These are phyloP conservation scores for Cyclotella cryptica DNA, from an alignment of 108 stramenopile species.

Conservation along the genomic window DNA sequence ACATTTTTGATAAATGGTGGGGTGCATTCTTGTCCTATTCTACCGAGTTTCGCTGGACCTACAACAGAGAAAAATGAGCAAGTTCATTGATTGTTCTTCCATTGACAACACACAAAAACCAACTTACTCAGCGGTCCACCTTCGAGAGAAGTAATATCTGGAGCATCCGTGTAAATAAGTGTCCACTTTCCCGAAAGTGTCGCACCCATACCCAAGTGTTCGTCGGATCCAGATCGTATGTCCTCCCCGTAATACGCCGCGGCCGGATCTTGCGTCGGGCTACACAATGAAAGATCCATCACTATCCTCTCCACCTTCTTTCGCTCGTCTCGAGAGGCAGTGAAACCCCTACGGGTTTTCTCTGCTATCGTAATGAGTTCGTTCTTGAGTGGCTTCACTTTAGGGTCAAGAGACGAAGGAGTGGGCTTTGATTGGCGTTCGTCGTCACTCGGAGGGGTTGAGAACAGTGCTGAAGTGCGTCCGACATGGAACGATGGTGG, in stretches of 20 bases:
- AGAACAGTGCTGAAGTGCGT: too few relatives aligned
- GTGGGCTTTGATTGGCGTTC: too few relatives aligned
- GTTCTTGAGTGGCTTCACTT: constrained; percentile 29
- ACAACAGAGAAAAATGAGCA: background rate
- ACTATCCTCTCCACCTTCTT: constrained; percentile 47
- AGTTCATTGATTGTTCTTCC: background rate
- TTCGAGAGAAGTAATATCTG: constrained; percentile 82
- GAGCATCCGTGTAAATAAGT: constrained; percentile 85
- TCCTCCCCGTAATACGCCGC: constrained; percentile 58
- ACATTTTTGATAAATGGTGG: constrained; percentile 83
- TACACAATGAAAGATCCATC: constrained; percentile 52
- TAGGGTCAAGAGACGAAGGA: too few relatives aligned
- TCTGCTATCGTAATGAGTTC: constrained; percentile 43
- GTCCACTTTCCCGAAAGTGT: constrained; percentile 81
- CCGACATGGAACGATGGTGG: too few relatives aligned
- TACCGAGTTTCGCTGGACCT: constrained; percentile 65
- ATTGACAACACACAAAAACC: background rate
- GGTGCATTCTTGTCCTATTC: constrained; percentile 81
- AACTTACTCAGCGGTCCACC: constrained; percentile 36
- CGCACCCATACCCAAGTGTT: background rate
- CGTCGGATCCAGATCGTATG: constrained; percentile 7
- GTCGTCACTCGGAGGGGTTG: too few relatives aligned
- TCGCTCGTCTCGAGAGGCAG: constrained; percentile 54
- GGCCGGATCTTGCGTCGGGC: constrained; percentile 66
- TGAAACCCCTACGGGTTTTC: constrained; percentile 53